Percentiles rank a stretch among this genome's conserved stretches.
These are phyloP conservation scores for Picochlorum sp. DNA, from an alignment of 139 green algal species.

Conservation along the genomic window DNA sequence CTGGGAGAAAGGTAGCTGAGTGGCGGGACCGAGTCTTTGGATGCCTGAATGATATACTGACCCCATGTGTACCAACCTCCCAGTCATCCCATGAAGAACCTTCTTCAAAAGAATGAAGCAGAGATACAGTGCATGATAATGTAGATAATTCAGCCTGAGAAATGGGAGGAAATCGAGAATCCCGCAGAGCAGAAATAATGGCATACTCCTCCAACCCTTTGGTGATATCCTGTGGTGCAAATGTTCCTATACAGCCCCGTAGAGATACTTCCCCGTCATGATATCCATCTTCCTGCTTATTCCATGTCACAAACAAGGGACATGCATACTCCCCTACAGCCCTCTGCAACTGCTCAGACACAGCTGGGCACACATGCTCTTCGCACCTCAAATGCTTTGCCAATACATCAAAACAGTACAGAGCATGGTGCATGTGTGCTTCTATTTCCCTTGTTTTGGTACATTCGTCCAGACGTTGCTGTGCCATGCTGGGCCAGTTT, in stretches of 20 bases:
- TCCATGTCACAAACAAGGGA: conserved; percentile 76
- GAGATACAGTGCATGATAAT: conserved; percentile 68
- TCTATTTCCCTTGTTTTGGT: no score
- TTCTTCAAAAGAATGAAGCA: conserved; percentile 62
- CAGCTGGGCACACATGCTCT: no score
- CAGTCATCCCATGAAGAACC: conserved; percentile 58
- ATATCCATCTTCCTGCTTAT: conserved; percentile 32
- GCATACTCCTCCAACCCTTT: conserved; percentile 61
- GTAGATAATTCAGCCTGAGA: conserved; percentile 31
- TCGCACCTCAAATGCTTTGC: no score
- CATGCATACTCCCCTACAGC: neutral
- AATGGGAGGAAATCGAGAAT: conserved; percentile 62
- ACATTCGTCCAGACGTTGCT: no score
- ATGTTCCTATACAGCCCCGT: conserved; percentile 73
- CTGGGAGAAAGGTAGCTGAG: conserved; percentile 72
- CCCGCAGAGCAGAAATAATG: conserved; percentile 58
- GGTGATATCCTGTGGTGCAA: conserved; percentile 54
- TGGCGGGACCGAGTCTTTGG: conserved; percentile 31
- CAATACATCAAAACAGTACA: no score
- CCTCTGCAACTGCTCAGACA: neutral
- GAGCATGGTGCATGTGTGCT: no score
- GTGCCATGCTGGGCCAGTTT: no score
- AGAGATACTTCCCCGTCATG: conserved; percentile 6
- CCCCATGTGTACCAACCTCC: conserved; percentile 42
- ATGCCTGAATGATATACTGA: conserved; percentile 65